These are phyloP conservation scores for Daldinia grandis DNA, from an alignment of 495 filamentous ascomycete species.

Conservation along the genomic window DNA sequence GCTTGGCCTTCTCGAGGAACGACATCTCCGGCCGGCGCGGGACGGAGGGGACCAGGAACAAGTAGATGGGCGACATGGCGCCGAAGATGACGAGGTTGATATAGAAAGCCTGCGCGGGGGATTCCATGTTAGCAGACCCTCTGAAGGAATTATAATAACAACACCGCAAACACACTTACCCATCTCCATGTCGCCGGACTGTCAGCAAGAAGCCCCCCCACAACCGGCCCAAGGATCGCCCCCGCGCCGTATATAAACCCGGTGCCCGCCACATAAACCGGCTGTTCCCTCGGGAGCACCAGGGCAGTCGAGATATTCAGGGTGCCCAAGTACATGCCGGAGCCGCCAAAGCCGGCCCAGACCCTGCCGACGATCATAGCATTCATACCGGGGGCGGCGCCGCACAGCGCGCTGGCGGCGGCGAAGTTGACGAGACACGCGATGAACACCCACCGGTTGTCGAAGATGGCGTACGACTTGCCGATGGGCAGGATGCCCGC, in stretches of 20 bases:
- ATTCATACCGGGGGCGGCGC: constrained; percentile 60
- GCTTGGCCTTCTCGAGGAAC: constrained; percentile 44
- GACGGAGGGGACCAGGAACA: constrained; percentile 59
- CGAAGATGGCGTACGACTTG: constrained; percentile 61
- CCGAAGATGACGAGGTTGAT: constrained; percentile 68
- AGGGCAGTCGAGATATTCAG: constrained; percentile 52
- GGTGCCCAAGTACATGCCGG: constrained; percentile 61
- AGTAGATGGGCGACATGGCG: constrained; percentile 61
- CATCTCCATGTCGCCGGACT: constrained; percentile 59
- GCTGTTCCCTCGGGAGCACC: constrained; percentile 54
- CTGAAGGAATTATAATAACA: no score
- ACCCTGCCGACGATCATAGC: constrained; percentile 64
- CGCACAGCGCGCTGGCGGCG: constrained; percentile 63
- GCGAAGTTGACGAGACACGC: constrained; percentile 59
- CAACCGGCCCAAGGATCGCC: constrained; percentile 61
- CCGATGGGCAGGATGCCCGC: constrained; percentile 50
- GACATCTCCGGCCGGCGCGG: constrained; percentile 52
- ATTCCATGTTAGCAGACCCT: no score
- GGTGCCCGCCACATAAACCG: constrained; percentile 53
- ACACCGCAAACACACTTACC: no score
- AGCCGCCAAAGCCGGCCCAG: constrained; percentile 53
- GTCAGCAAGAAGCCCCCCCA: constrained; percentile 67
- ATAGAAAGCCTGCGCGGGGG: constrained; percentile 59
- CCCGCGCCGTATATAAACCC: constrained; percentile 57
- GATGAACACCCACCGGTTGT: constrained; percentile 65